phyloP scores from a whole-genome alignment of 169 alveolate genomes.

The Theileria annulata region DNA sequence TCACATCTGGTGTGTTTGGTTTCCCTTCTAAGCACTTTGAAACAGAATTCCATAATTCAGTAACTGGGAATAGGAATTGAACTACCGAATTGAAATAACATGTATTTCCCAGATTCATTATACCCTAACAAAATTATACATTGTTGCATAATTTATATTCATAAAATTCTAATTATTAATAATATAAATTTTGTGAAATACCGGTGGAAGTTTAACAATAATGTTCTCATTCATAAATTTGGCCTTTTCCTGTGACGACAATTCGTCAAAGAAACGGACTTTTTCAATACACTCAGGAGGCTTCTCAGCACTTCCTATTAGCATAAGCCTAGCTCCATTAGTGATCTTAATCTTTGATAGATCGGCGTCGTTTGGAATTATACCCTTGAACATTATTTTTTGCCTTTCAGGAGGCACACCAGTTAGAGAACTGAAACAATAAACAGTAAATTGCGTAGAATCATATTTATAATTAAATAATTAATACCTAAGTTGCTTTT shows the following conservation, averaged over 20 bases:
- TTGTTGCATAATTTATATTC: background rate
- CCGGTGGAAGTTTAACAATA: constrained; percentile 82
- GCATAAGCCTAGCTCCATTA: constrained; percentile 83
- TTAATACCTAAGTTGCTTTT: constrained; percentile 50
- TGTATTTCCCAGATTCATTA: constrained; percentile 93
- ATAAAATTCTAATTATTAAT: constrained; percentile 15
- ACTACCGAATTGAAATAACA: constrained; percentile 91
- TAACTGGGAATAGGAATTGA: constrained; percentile 81
- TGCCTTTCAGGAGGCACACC: constrained; percentile 91
- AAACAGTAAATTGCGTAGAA: background rate
- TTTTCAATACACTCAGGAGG: constrained; percentile 75
- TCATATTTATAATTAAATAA: background rate
- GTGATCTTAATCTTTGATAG: constrained; percentile 72
- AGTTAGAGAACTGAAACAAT: constrained; percentile 75
- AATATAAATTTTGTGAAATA: background rate
- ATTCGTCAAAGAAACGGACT: constrained; percentile 88
- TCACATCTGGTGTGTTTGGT: constrained; percentile 15
- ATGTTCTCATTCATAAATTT: constrained; percentile 81
- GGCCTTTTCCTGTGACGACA: constrained; percentile 90
- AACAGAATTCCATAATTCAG: constrained; percentile 72
- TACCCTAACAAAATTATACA: constrained; percentile 75
- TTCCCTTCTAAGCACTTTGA: constrained; percentile 42
- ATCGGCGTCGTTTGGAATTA: constrained; percentile 82
- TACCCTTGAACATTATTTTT: constrained; percentile 87
- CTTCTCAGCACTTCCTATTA: constrained; percentile 90